Evolutionary conservation across 2,329 filamentous ascomycete species (phyloP).

Genomic region (Albophoma yamanashiensis): DNA sequence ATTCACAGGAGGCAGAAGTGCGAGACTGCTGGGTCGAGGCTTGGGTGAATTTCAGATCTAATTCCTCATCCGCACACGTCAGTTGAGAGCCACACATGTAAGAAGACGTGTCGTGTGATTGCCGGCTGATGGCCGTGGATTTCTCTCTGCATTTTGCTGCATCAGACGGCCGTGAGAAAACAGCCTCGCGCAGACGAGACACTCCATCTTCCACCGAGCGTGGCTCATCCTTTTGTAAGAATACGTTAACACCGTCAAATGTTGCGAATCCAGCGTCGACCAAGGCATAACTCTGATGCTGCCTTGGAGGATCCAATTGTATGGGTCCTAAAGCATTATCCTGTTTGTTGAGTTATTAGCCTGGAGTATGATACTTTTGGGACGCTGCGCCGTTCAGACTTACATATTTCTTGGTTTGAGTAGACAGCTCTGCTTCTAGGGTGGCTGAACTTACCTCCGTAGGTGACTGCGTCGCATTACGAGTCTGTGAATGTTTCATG

Average conservation of each 20-base stretch:
- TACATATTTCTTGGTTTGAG: not conserved
- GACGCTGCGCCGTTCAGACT: not conserved
- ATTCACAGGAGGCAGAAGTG: slow-evolving; percentile 4
- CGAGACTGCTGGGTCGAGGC: not conserved
- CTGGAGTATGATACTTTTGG: not conserved
- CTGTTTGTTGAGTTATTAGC: not conserved
- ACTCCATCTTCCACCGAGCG: not conserved
- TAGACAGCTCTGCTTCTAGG: not conserved
- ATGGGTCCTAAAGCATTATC: not conserved
- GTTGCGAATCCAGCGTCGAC: too few relatives aligned
- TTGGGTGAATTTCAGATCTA: not conserved
- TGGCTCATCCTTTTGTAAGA: not conserved
- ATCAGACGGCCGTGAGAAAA: not conserved
- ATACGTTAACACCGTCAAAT: not conserved
- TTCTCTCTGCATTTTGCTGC: not conserved
- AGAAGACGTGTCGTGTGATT: not conserved
- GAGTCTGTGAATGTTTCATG: not conserved
- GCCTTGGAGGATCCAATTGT: too few relatives aligned
- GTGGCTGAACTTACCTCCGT: not conserved
- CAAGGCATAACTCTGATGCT: not conserved
- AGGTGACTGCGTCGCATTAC: not conserved
- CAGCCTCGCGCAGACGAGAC: not conserved
- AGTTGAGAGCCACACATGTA: not conserved
- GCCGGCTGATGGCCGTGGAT: not conserved
- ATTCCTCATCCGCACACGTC: not conserved